A percentile compares a stretch with the other conserved stretches of the same genome.
These are phyloP conservation scores for Aureobasidium lini DNA, from an alignment of 2,329 filamentous ascomycete genomes.

Conservation along the genomic window DNA sequence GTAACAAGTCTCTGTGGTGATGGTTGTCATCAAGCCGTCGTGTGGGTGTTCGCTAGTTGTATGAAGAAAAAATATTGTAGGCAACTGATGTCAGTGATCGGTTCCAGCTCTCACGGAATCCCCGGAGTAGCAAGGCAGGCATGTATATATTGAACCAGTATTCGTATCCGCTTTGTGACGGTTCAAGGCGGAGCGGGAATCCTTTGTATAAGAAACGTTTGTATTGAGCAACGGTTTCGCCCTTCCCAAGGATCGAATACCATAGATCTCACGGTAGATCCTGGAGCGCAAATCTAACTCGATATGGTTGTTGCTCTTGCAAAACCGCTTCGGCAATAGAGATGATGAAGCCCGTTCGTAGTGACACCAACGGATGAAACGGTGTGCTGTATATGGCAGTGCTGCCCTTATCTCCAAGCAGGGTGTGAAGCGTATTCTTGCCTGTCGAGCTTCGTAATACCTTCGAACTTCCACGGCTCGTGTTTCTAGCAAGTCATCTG, in stretches of 20 bases:
- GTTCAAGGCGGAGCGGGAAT: no score
- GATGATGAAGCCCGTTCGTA: neutral
- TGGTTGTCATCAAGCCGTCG: neutral
- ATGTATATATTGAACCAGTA: neutral
- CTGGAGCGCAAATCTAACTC: neutral
- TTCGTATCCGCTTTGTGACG: neutral
- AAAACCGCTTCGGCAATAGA: neutral
- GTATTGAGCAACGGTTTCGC: neutral
- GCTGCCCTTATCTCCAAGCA: neutral
- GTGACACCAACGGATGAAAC: neutral
- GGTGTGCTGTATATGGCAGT: constrained; percentile 1
- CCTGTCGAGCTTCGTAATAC: neutral
- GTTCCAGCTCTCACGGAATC: neutral
- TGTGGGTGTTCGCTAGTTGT: neutral
- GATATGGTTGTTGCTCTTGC: neutral
- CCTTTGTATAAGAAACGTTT: constrained; percentile 4
- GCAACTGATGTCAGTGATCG: neutral
- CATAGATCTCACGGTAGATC: neutral
- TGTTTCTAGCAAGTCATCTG: neutral
- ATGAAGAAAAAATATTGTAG: neutral
- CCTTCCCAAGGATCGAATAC: neutral
- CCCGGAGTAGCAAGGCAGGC: neutral
- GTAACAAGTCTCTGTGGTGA: neutral
- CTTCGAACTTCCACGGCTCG: neutral
- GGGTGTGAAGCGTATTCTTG: neutral